Evolutionary conservation across 31 red algal genomes (phyloP), one percentile per base, ranked within the genome.

Genomic region (Endocladia muricata): DNA sequence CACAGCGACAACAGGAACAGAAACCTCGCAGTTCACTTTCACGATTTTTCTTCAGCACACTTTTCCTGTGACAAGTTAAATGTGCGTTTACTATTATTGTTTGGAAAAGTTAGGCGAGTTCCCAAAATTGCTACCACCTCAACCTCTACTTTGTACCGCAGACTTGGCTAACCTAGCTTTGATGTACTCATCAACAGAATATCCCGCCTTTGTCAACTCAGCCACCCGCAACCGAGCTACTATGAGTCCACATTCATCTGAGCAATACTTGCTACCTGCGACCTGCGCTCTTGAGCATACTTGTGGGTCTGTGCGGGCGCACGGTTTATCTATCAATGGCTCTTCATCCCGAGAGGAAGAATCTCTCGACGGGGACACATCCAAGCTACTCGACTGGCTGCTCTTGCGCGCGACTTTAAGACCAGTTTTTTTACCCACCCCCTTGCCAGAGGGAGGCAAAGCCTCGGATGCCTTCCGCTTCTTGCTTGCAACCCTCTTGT

Each of bases 191-290:
- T 89, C 85, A 17, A 79, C 67, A 40, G 64, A 73, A 37, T 73
- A 80, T 63, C 85, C 85, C 19, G 75, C 74, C 60, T 89, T 81
- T 33, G 35, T 73, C 37, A 89, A 48, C 56, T 80, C 85, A 37
- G 61, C 70, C 26, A 89, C 54, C 51, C 77, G 32, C 52, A 67
- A 51, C 49, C 68, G 25, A 31, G 85, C 85, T 30, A 89, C 85
- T 42, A 75, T 74, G 15, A 89, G 58, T 52, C 85, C 85, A 64
- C 85, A 89, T 39, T 80, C 85, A 63, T 78, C 74, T 21, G 76
- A 81, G 68, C 85, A 89, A 57, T 89, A 89, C 51, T 81, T 89
- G 61, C 85, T 89, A 21, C 69, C 76, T 25, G 85, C 31, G 37
- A 48, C 39, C 52, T 89, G 76, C 11, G 68, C 30, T 9, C 72